A percentile compares a stretch with the other conserved stretches of the same genome.
Evolutionary conservation across 371 early-diverging fungal genomes (phyloP).

Genomic region (Mycotypha africana): DNA sequence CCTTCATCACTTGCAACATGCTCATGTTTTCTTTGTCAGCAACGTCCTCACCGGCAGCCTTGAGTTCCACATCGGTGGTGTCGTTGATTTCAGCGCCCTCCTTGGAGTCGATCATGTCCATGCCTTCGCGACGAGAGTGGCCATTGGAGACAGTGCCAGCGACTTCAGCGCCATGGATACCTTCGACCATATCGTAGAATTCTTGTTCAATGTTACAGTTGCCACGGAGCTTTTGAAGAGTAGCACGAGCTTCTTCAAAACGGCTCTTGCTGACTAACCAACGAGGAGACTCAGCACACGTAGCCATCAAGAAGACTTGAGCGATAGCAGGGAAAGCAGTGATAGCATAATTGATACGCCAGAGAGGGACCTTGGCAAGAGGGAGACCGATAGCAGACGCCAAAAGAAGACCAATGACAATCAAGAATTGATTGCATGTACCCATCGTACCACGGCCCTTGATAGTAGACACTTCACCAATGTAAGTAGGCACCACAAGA

Average conservation of each 20-base stretch:
- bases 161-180: slow-evolving; percentile 2
- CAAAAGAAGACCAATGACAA: slow-evolving; percentile 70
- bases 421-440: slow-evolving; percentile 11
- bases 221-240: slow-evolving; percentile 49
- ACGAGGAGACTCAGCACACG: slow-evolving; percentile 74
- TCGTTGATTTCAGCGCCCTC: background rate
- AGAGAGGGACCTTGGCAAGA: slow-evolving; percentile 54
- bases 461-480: slow-evolving; percentile 75
- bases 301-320: slow-evolving; percentile 58
- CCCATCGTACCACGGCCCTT: slow-evolving; percentile 64
- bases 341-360: slow-evolving; percentile 62
- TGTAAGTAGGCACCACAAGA: slow-evolving; percentile 73
- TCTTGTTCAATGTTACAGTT: slow-evolving; percentile 7
- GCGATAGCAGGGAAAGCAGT: slow-evolving; percentile 61
- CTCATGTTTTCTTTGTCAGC: slow-evolving; percentile 2
- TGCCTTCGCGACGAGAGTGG: background rate
- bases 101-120: background rate
- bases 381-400: slow-evolving; percentile 58
- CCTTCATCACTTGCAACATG: slow-evolving; percentile 30
- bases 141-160: background rate
- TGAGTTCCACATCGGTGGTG: background rate
- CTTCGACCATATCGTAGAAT: slow-evolving; percentile 16
- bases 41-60: background rate
- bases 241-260: slow-evolving; percentile 48
- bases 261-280: slow-evolving; percentile 55